Conservation (phyloP, 2,329 filamentous ascomycete species). For the Ophiostoma angusticollis region DNA sequence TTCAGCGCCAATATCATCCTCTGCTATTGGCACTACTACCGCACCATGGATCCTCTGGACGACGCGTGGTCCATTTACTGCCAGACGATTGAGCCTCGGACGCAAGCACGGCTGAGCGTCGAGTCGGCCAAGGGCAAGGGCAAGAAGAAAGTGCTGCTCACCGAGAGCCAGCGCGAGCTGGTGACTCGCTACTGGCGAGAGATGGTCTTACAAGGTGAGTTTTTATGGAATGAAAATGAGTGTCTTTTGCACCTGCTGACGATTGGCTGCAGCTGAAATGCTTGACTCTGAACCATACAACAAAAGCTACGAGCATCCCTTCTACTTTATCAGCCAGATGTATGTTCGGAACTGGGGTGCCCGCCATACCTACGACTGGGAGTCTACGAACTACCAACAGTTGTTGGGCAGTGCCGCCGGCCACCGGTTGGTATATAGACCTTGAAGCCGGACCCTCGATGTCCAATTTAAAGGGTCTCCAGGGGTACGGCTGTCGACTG, state of each 20-base stretch:
- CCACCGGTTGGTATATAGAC: too few species aligned
- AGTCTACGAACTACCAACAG: too few species aligned
- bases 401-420: too few species aligned
- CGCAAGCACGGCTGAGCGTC: conserved; percentile 7
- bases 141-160: conserved; percentile 15
- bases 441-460: too few species aligned
- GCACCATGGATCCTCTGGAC: conserved; percentile 21
- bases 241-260: too few species aligned
- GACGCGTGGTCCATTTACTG: conserved; percentile 18
- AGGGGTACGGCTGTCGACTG: too few species aligned
- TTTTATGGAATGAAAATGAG: background rate
- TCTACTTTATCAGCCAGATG: conserved; percentile 34
- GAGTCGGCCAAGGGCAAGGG: conserved; percentile 18
- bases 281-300: conserved; percentile 4
- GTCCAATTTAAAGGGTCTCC: too few species aligned
- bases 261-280: background rate
- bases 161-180: conserved; percentile 21
- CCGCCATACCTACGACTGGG: conserved; percentile 6
- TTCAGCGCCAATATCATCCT: conserved; percentile 33
- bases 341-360: conserved; percentile 28
- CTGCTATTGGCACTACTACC: conserved; percentile 39
- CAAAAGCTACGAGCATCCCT: conserved; percentile 24
- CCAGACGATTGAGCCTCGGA: conserved; percentile 7
- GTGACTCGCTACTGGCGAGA: conserved; percentile 20
- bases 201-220: conserved; percentile 15